Conservation (phyloP, 208 protist genomes). For the Leptomonas pyrrhocoris region DNA sequence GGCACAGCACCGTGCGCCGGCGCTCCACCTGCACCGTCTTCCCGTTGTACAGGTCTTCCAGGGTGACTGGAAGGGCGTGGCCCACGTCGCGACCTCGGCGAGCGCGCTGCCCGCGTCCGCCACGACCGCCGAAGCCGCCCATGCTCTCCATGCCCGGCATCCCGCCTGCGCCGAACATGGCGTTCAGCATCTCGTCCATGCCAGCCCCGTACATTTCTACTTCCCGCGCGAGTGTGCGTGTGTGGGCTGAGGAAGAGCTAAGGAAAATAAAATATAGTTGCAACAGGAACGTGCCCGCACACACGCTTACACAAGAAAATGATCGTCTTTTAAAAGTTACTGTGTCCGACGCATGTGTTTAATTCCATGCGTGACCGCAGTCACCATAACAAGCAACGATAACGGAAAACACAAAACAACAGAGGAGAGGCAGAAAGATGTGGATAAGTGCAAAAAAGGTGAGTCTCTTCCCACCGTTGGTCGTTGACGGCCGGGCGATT, state of each 20-base stretch:
- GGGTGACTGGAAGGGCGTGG: constrained; percentile 57
- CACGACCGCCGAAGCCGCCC: no score
- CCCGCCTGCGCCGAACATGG: constrained; percentile 69
- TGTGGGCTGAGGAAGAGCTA: neutral
- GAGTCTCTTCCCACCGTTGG: no score
- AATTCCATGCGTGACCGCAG: no score
- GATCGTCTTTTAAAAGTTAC: no score
- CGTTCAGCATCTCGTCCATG: constrained; percentile 74
- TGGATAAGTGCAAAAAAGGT: no score
- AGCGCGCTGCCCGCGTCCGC: no score
- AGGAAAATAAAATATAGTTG: neutral
- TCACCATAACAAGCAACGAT: no score
- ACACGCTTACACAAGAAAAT: neutral
- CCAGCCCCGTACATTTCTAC: constrained; percentile 46
- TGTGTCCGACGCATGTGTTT: no score
- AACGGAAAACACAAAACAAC: no score
- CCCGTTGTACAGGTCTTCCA: constrained; percentile 85
- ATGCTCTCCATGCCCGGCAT: no score
- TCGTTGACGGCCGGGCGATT: no score
- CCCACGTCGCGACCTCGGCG: constrained; percentile 30
- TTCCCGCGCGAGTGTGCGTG: neutral
- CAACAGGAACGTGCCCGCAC: neutral
- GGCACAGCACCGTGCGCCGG: constrained; percentile 55
- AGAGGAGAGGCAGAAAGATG: no score
- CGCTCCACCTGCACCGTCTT: constrained; percentile 56